A percentile compares a stretch with the other conserved stretches of the same genome.
phyloP scores from a whole-genome alignment of 768 basidiomycete species.

The Mycena albidolilacea region DNA sequence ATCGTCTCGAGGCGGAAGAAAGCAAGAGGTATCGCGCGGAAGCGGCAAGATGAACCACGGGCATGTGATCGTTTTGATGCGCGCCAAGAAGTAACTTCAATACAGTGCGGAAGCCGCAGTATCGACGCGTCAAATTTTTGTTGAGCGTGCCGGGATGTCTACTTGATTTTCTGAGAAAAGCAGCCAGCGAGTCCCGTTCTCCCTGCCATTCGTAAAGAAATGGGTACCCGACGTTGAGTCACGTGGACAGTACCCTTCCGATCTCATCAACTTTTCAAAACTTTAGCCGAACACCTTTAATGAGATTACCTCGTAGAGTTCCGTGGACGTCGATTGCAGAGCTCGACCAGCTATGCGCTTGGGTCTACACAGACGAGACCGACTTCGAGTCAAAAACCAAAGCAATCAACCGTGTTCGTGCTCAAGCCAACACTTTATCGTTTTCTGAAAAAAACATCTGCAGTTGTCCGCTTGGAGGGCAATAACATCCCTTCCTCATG shows the following conservation, averaged over 20 bases:
- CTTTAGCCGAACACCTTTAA: slow-evolving; percentile 44
- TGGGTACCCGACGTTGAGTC: background rate
- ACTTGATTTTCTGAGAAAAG: background rate
- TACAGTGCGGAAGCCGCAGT: background rate
- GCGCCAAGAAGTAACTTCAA: background rate
- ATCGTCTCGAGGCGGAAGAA: too few relatives aligned
- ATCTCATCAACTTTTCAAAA: slow-evolving; percentile 22
- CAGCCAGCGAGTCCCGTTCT: too few relatives aligned
- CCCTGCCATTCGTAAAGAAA: too few relatives aligned
- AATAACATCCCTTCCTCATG: slow-evolving; percentile 84
- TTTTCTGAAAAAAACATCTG: slow-evolving; percentile 17
- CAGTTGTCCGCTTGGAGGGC: slow-evolving; percentile 87
- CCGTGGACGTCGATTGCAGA: slow-evolving; percentile 83
- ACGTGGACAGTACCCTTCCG: background rate
- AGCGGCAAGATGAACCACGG: slow-evolving; percentile 7
- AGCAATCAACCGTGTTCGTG: slow-evolving; percentile 77
- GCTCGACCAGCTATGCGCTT: slow-evolving; percentile 81
- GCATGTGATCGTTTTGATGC: slow-evolving; percentile 25
- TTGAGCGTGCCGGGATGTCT: background rate
- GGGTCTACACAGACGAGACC: slow-evolving; percentile 79
- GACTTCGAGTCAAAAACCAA: slow-evolving; percentile 67
- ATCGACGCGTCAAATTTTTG: slow-evolving; percentile 26
- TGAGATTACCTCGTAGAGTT: slow-evolving; percentile 85
- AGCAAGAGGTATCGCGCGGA: slow-evolving; percentile 33
- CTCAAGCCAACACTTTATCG: background rate